Evolutionary conservation across 1,139 yeast species (phyloP).

Genomic region (Nakaseomyces bracarensis): DNA sequence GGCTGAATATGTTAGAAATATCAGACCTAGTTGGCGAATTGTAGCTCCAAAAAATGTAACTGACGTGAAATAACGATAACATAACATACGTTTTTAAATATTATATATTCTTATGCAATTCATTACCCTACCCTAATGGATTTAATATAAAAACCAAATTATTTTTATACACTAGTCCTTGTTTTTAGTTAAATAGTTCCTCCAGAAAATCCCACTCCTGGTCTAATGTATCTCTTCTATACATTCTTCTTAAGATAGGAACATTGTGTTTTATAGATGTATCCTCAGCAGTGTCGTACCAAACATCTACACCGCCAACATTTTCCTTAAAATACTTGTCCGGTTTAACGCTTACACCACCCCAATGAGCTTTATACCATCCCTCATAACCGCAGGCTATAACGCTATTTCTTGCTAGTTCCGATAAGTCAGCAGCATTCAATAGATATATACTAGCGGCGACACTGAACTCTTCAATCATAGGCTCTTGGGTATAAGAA

Average conservation of each 20-base stretch:
- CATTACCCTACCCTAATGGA: too few relatives aligned
- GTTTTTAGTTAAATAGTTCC: slow-evolving; percentile 11
- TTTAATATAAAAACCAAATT: too few relatives aligned
- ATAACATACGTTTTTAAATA: background rate
- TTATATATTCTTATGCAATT: slow-evolving; percentile 2
- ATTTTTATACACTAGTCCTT: too few relatives aligned
- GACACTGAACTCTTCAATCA: slow-evolving; percentile 63
- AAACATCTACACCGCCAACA: slow-evolving; percentile 23
- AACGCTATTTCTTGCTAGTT: slow-evolving; percentile 36
- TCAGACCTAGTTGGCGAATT: slow-evolving; percentile 30
- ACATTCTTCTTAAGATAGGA: slow-evolving; percentile 24
- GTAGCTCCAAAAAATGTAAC: slow-evolving; percentile 2
- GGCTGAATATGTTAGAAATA: slow-evolving; percentile 29
- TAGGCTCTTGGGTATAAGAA: slow-evolving; percentile 61
- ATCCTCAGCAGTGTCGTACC: slow-evolving; percentile 27
- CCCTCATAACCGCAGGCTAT: slow-evolving; percentile 86
- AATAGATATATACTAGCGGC: slow-evolving; percentile 65
- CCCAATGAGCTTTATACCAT: slow-evolving; percentile 80
- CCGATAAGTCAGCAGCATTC: slow-evolving; percentile 63
- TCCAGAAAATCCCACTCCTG: slow-evolving; percentile 26
- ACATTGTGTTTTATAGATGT: slow-evolving; percentile 30
- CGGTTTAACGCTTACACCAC: slow-evolving; percentile 40
- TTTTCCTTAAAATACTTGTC: slow-evolving; percentile 15
- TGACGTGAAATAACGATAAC: background rate
- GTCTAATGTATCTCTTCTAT: slow-evolving; percentile 22